Evolutionary conservation across 2,329 filamentous ascomycete species (phyloP).

Genomic region (Fusarium luffae): DNA sequence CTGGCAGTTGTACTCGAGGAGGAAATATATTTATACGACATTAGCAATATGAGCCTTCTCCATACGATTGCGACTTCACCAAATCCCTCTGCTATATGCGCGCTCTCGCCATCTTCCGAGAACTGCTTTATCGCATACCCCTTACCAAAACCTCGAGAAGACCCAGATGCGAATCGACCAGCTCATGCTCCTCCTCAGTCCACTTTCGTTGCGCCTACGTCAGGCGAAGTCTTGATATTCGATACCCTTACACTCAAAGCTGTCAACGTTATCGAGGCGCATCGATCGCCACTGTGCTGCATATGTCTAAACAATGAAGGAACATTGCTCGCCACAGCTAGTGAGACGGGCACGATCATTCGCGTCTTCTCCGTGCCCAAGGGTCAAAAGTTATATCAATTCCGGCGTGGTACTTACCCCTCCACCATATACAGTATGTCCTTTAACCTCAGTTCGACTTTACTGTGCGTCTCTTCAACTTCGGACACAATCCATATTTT

Average conservation of each 20-base stretch:
- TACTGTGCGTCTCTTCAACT: constrained; percentile 94
- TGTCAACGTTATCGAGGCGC: constrained; percentile 94
- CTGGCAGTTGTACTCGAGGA: constrained; percentile 94
- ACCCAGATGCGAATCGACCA: constrained; percentile 68
- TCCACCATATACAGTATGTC: constrained; percentile 99
- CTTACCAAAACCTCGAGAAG: constrained; percentile 77
- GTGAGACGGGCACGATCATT: constrained; percentile 97
- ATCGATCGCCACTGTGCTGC: constrained; percentile 89
- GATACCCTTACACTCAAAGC: constrained; percentile 90
- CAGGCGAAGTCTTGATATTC: constrained; percentile 92
- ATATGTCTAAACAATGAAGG: constrained; percentile 94
- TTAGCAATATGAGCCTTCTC: constrained; percentile 96
- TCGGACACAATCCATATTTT: constrained; percentile 98
- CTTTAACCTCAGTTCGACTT: constrained; percentile 92
- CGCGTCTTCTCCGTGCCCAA: constrained; percentile 92
- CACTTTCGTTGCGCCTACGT: constrained; percentile 83
- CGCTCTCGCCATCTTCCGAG: constrained; percentile 92
- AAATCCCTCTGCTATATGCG: constrained; percentile 91
- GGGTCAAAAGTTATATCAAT: constrained; percentile 94
- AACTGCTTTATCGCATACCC: constrained; percentile 97
- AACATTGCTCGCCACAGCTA: constrained; percentile 90
- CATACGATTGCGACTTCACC: constrained; percentile 94
- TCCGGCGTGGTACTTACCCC: constrained; percentile 93
- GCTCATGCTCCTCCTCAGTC: constrained; percentile 86
- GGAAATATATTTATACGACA: constrained; percentile 98